A percentile compares a stretch with the other conserved stretches of the same genome.
Evolutionary conservation across 176 grass and related monocot genomes (phyloP).

Genomic region (Cenchrus fungigraminus): DNA sequence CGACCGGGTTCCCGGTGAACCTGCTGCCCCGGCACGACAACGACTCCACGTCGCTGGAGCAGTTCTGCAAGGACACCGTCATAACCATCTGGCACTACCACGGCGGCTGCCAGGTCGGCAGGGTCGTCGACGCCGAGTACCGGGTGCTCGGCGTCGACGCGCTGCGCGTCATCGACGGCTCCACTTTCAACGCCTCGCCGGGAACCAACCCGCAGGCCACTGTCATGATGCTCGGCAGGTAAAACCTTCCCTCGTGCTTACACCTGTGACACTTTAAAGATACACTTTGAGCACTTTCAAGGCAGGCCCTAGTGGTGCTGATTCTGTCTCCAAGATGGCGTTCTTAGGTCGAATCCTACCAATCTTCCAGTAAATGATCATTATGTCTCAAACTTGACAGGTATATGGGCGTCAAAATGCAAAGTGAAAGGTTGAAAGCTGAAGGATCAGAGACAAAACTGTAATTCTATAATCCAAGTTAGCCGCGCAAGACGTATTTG

Average conservation of each 20-base stretch:
- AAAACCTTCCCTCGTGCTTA: neutral
- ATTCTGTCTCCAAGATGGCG: conserved; percentile 22
- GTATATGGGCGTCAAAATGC: conserved; percentile 81
- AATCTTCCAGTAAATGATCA: conserved; percentile 18
- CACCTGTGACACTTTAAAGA: conserved; percentile 24
- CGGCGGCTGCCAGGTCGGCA: conserved; percentile 77
- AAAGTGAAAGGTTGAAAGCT: conserved; percentile 53
- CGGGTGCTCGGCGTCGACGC: conserved; percentile 61
- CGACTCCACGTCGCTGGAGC: conserved; percentile 67
- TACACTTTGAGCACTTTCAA: conserved; percentile 41
- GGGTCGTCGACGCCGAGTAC: conserved; percentile 76
- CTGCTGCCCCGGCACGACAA: conserved; percentile 59
- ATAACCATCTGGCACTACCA: conserved; percentile 97
- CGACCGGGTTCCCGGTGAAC: conserved; percentile 63
- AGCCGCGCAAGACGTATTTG: neutral
- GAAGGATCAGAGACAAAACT: conserved; percentile 15
- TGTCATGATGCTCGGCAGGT: conserved; percentile 96
- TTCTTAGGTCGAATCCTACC: conserved; percentile 41
- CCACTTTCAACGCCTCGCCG: conserved; percentile 76
- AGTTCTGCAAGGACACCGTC: conserved; percentile 84
- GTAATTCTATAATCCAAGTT: conserved; percentile 6
- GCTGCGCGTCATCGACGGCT: conserved; percentile 83
- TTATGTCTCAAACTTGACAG: conserved; percentile 51
- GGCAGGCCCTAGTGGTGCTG: conserved; percentile 45
- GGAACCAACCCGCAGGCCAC: conserved; percentile 93